Percentiles rank a stretch among this genome's conserved stretches.
These are phyloP conservation scores for Scedosporium dehoogii DNA, from an alignment of 2,329 filamentous ascomycete species.

Conservation along the genomic window DNA sequence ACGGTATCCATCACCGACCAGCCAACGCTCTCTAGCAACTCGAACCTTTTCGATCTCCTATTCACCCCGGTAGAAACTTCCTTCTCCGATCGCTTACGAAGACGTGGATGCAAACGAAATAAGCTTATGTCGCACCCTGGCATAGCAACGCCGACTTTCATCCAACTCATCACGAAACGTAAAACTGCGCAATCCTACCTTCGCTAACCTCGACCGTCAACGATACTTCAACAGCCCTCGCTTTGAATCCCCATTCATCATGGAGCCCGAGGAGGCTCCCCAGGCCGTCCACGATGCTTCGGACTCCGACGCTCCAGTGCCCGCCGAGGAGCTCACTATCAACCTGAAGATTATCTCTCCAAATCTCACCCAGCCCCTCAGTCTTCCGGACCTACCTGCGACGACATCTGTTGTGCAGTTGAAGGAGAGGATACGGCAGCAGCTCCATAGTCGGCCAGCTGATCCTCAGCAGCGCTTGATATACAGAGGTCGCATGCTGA, in stretches of 20 bases:
- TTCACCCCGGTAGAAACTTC: neutral
- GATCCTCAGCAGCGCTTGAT: constrained; percentile 51
- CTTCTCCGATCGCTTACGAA: neutral
- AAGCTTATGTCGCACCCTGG: neutral
- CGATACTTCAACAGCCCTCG: neutral
- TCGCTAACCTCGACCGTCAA: no score
- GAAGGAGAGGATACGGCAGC: constrained; percentile 47
- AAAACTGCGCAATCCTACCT: neutral
- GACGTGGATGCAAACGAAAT: neutral
- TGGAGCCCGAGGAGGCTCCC: constrained; percentile 1
- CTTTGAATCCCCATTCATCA: neutral
- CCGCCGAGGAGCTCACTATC: constrained; percentile 29
- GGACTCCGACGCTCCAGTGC: constrained; percentile 7
- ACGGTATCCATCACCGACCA: neutral
- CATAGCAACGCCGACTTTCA: neutral
- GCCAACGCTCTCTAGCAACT: neutral
- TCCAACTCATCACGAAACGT: neutral
- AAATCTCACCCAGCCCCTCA: constrained; percentile 39
- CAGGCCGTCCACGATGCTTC: neutral
- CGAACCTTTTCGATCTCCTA: neutral
- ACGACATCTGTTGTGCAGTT: constrained; percentile 45
- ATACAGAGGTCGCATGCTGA: constrained; percentile 46
- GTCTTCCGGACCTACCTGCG: constrained; percentile 36
- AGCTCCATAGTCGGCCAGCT: constrained; percentile 36
- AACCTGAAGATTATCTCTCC: constrained; percentile 51